Evolutionary conservation across 108 stramenopile species (phyloP), one percentile per base, ranked within the genome.

Genomic region (Cyclotella atomus): DNA sequence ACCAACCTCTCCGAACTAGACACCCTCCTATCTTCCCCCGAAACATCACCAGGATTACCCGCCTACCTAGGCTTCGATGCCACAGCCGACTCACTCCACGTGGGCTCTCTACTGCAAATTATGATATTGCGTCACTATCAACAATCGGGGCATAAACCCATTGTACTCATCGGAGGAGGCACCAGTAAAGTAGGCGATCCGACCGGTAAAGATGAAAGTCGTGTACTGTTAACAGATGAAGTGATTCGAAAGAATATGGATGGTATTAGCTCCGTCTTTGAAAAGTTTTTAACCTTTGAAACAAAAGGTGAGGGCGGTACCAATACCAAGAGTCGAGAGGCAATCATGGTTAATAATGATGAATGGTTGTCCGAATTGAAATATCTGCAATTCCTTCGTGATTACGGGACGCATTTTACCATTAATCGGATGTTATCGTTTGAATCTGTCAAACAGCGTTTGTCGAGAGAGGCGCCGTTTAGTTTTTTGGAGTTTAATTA

Each of bases 61-160:
- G 97, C 96, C 29, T 99, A 99, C 65, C 85, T 98, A 25, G 99
- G 99, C 10, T 98, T 99, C 61, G 99, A 99, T 72, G 98, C 99
- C 19, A 99, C 99, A 0, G 99, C 99, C 38, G 91, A 96, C 76
- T 93, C 93, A 20, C 88, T 99, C 17, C 99, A 99, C 77, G 97
- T 99, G 0, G 99, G 99, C 62, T 92, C 93, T 35, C 85, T 99
- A 64, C 74, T 97, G 9, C 97, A 98, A 80, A 97, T 99, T 38
- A 97, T 99, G 97, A 97, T 98, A 60, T 75, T 99, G 28, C 85
- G 97, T 41, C 96, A 97, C 69, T 84, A 97, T 54, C 97, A 98
- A 79, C 70, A 87, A 50, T 68, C 70, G 20, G 97, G 97, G 20
- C 95, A 96, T 73, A 82, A 87, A 62, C 96, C 97, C 9, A 77